Evolutionary conservation across 768 basidiomycete species (phyloP).

Genomic region (Cubamyces lactineus): DNA sequence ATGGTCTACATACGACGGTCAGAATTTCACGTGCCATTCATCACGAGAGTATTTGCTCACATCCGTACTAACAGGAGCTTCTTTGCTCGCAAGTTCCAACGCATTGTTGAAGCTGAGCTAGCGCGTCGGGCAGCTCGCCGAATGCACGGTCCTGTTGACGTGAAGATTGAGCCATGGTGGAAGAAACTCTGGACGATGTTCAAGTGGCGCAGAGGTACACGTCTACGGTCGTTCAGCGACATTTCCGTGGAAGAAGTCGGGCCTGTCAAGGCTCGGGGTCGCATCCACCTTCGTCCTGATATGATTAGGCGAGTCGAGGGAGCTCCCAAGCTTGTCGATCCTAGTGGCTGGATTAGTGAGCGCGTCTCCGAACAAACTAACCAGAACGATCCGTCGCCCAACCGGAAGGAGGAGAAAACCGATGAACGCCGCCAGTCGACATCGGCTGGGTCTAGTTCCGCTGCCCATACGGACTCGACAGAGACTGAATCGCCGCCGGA

Average conservation of each 20-base stretch:
- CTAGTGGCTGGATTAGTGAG: slow-evolving; percentile 71
- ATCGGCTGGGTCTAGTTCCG: slow-evolving; percentile 23
- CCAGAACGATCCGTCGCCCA: slow-evolving; percentile 23
- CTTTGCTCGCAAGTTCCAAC: slow-evolving; percentile 69
- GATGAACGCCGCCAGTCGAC: slow-evolving; percentile 20
- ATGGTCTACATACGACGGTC: slow-evolving; percentile 80
- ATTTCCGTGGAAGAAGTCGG: slow-evolving; percentile 16
- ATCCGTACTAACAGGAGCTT: slow-evolving; percentile 51
- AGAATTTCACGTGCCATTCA: slow-evolving; percentile 25
- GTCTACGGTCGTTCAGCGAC: slow-evolving; percentile 18
- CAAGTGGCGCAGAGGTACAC: slow-evolving; percentile 7
- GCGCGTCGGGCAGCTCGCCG: slow-evolving; percentile 27
- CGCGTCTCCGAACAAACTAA: slow-evolving; percentile 36
- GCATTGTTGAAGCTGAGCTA: slow-evolving; percentile 53
- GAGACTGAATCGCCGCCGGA: slow-evolving; percentile 7
- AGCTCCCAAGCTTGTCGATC: slow-evolving; percentile 69
- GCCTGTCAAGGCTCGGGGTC: slow-evolving; percentile 8
- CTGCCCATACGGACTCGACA: slow-evolving; percentile 8
- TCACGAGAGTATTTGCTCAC: not conserved
- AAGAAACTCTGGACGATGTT: slow-evolving; percentile 19
- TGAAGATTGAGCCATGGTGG: slow-evolving; percentile 32
- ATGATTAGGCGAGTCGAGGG: slow-evolving; percentile 80
- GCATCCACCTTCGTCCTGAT: slow-evolving; percentile 53
- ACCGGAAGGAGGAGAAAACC: slow-evolving; percentile 9
- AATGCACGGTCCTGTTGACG: slow-evolving; percentile 25